These are phyloP conservation scores for Tetrapisispora pingtungensis DNA, from an alignment of 805 yeast genomes.

Conservation along the genomic window DNA sequence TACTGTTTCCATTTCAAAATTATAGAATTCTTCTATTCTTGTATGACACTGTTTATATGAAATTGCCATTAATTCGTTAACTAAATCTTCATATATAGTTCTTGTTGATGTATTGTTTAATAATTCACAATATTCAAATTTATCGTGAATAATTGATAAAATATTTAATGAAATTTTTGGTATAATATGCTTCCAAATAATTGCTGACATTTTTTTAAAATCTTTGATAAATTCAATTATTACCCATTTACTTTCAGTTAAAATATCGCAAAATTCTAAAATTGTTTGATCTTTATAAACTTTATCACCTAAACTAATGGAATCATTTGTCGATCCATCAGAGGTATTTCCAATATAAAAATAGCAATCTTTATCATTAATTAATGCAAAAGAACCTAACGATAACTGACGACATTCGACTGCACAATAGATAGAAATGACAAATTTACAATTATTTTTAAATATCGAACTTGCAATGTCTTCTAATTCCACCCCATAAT, in stretches of 20 bases:
- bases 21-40: constrained; percentile 8
- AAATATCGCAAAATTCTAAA: constrained; percentile 5
- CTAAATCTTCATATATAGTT: constrained; percentile 20
- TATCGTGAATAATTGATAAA: constrained; percentile 26
- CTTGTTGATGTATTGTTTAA: constrained; percentile 17
- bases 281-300: constrained; percentile 5
- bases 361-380: constrained; percentile 18
- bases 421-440: constrained; percentile 21
- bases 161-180: constrained; percentile 26
- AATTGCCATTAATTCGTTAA: constrained; percentile 21
- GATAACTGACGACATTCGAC: constrained; percentile 26
- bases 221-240: constrained; percentile 7
- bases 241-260: constrained; percentile 17
- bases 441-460: constrained; percentile 14
- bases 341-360: constrained; percentile 20
- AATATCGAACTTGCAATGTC: constrained; percentile 11
- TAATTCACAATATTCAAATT: constrained; percentile 21
- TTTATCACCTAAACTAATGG: background rate
- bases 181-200: constrained; percentile 23
- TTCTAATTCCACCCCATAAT: constrained; percentile 27
- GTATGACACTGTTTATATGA: constrained; percentile 18
- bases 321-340: constrained; percentile 1
- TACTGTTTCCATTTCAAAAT: constrained; percentile 3
- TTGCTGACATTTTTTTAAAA: constrained; percentile 17
- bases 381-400: constrained; percentile 25